Evolutionary conservation across 768 basidiomycete species (phyloP).

Genomic region (Mycena galericulata): DNA sequence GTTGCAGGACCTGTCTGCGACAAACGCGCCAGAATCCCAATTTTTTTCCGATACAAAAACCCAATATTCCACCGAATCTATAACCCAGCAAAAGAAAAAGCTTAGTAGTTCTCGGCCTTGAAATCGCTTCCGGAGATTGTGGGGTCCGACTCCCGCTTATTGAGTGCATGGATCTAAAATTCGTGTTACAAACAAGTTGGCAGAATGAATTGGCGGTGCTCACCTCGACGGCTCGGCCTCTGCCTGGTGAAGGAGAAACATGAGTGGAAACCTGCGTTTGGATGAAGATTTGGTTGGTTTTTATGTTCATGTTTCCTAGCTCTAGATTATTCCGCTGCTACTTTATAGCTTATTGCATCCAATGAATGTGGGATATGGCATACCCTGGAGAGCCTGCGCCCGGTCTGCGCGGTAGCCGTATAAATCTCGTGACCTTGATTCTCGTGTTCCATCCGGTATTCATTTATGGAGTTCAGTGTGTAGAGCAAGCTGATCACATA

Average conservation of each 20-base stretch:
- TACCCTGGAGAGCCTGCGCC: background rate
- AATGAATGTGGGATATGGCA: background rate
- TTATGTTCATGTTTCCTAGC: background rate
- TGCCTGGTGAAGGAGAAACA: background rate
- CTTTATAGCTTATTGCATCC: background rate
- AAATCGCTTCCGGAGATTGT: background rate
- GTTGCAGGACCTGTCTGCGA: background rate
- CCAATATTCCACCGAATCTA: background rate
- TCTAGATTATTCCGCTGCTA: background rate
- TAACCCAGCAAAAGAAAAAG: background rate
- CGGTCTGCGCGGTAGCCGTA: background rate
- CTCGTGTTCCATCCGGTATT: background rate
- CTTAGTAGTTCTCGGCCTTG: background rate
- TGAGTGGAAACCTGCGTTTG: slow-evolving; percentile 12
- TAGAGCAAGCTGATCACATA: slow-evolving; percentile 23
- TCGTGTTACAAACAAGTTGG: background rate
- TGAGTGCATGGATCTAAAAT: background rate
- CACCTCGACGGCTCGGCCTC: background rate
- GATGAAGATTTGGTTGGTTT: background rate
- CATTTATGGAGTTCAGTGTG: slow-evolving; percentile 29
- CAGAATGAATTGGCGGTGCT: background rate
- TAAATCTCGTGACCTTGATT: background rate
- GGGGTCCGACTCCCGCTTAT: background rate
- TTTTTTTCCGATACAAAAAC: background rate
- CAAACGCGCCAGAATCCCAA: background rate